phyloP scores from a whole-genome alignment of 2,329 filamentous ascomycete species.

The Penicillium brasilianum region DNA sequence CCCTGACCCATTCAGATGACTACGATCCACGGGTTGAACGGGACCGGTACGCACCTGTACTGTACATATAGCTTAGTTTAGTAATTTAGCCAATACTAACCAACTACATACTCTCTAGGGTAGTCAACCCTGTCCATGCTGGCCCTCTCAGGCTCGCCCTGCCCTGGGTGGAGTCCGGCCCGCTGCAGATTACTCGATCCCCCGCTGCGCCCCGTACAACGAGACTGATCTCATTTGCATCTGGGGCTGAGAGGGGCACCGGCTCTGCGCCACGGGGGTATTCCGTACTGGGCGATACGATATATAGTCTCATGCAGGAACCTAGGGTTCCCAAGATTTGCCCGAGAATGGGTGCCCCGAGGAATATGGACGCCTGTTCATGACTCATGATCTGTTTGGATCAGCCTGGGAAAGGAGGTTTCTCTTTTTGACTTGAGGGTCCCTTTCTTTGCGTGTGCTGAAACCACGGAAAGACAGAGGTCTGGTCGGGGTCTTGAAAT shows the following conservation, averaged over 20 bases:
- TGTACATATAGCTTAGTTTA: no score
- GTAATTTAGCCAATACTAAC: no score
- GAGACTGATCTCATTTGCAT: slow-evolving; percentile 6
- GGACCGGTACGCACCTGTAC: not conserved
- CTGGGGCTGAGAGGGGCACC: not conserved
- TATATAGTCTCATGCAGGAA: slow-evolving; percentile 11
- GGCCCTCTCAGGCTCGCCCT: not conserved
- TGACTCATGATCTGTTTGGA: slow-evolving; percentile 10
- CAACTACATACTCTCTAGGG: no score
- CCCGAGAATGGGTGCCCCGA: not conserved
- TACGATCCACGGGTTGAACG: not conserved
- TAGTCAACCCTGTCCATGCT: no score
- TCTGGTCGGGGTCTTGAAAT: not conserved
- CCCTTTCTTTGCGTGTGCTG: not conserved
- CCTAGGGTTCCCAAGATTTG: slow-evolving; percentile 7
- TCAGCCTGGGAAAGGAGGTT: not conserved
- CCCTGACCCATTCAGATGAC: slow-evolving; percentile 26
- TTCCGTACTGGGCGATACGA: not conserved
- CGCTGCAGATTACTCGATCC: slow-evolving; percentile 2
- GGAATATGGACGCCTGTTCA: slow-evolving; percentile 20
- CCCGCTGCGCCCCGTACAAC: slow-evolving; percentile 1
- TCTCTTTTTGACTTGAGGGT: not conserved
- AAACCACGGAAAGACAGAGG: not conserved
- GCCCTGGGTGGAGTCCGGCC: not conserved
- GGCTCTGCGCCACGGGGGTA: slow-evolving; percentile 2